Conservation (phyloP, 768 basidiomycete genomes). For the Infundibulicybe gibba region DNA sequence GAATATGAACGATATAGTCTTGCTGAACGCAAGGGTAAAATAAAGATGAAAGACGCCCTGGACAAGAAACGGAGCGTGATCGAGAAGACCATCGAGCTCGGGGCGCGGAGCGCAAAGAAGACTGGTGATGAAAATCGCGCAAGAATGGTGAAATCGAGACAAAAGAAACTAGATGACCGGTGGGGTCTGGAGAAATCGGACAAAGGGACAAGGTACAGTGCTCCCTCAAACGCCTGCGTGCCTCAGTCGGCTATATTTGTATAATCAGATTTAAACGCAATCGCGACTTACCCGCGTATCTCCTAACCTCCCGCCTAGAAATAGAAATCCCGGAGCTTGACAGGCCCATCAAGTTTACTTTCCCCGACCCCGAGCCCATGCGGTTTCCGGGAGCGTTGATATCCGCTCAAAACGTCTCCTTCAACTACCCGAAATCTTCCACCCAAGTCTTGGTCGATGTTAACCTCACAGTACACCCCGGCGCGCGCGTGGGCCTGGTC, state of each 20-base stretch:
- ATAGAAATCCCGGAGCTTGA: slow-evolving; percentile 37
- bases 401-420: slow-evolving; percentile 16
- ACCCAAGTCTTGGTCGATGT: slow-evolving; percentile 13
- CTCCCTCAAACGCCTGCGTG: too few species aligned
- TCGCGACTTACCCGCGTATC: slow-evolving; percentile 44
- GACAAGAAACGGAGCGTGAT: slow-evolving; percentile 38
- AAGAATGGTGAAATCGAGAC: slow-evolving; percentile 49
- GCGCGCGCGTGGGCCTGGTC: slow-evolving; percentile 19
- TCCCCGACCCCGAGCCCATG: slow-evolving; percentile 23
- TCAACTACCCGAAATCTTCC: slow-evolving; percentile 13
- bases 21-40: slow-evolving; percentile 40
- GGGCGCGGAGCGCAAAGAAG: slow-evolving; percentile 44
- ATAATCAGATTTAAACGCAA: slow-evolving; percentile 48
- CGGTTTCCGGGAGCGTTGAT: slow-evolving; percentile 20
- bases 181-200: slow-evolving; percentile 22
- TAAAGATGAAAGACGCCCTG: slow-evolving; percentile 37
- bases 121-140: slow-evolving; percentile 61
- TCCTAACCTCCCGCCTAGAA: slow-evolving; percentile 30
- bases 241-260: slow-evolving; percentile 22
- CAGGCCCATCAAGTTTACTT: slow-evolving; percentile 23
- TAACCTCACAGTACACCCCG: slow-evolving; percentile 19
- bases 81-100: slow-evolving; percentile 51
- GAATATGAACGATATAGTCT: slow-evolving; percentile 44
- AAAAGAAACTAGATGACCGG: slow-evolving; percentile 50
- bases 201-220: too few species aligned